Evolutionary conservation across 805 yeast species (phyloP).

Genomic region (Sugiyamaella floridensis): DNA sequence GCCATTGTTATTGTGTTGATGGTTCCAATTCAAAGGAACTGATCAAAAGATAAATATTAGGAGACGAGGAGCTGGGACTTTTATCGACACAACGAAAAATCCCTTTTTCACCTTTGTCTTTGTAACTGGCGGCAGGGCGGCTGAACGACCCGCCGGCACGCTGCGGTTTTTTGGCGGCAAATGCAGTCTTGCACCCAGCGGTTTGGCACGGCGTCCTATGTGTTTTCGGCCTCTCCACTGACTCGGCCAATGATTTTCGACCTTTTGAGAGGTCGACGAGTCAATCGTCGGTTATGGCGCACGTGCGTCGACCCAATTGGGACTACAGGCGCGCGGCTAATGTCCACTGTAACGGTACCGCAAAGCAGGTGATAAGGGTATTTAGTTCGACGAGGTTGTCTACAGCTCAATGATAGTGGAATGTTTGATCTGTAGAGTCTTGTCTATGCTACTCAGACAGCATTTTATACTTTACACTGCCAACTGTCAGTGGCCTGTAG

Average conservation of each 20-base stretch:
- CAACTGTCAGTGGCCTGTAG: too few relatives aligned
- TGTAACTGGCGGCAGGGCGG: background rate
- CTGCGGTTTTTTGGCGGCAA: background rate
- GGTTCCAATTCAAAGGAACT: background rate
- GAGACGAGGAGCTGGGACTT: background rate
- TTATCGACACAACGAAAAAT: background rate
- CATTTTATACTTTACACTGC: too few relatives aligned
- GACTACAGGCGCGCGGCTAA: background rate
- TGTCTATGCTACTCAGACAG: too few relatives aligned
- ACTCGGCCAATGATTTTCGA: background rate
- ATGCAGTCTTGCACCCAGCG: too few relatives aligned
- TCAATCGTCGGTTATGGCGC: background rate
- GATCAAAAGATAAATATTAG: background rate
- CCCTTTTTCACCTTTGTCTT: background rate
- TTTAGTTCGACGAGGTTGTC: too few relatives aligned
- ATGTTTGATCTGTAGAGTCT: too few relatives aligned
- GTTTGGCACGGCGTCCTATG: too few relatives aligned
- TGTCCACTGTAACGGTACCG: background rate
- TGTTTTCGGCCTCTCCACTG: too few relatives aligned
- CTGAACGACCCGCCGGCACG: background rate
- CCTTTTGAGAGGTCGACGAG: too few relatives aligned
- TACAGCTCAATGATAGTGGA: too few relatives aligned
- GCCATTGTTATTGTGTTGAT: constrained; percentile 33
- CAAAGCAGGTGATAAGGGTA: too few relatives aligned
- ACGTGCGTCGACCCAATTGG: background rate